phyloP scores from a whole-genome alignment of 1,284 basidiomycete genomes.

The Afroboletus lepidellus region DNA sequence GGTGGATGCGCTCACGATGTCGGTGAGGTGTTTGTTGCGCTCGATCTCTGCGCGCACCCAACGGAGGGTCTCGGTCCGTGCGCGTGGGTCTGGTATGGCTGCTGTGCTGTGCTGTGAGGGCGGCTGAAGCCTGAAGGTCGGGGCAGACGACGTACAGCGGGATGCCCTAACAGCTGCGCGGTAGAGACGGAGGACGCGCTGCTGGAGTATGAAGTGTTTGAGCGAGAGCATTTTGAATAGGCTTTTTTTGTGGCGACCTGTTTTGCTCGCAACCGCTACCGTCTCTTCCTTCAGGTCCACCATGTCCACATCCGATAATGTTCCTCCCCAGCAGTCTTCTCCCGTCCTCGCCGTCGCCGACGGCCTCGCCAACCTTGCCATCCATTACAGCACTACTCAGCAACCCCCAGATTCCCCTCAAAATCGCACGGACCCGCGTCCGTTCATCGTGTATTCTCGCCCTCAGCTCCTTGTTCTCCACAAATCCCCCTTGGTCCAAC shows the following conservation, averaged over 20 bases:
- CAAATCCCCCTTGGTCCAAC: slow-evolving; percentile 73
- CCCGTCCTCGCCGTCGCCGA: slow-evolving; percentile 23
- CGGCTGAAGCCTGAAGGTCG: not conserved
- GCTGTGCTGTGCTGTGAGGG: slow-evolving; percentile 12
- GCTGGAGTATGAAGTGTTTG: slow-evolving; percentile 72
- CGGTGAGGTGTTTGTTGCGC: slow-evolving; percentile 53
- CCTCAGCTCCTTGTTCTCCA: slow-evolving; percentile 64
- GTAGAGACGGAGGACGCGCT: slow-evolving; percentile 60
- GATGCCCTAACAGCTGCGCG: slow-evolving; percentile 65
- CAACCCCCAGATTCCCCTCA: slow-evolving; percentile 9
- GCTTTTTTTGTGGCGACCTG: slow-evolving; percentile 20
- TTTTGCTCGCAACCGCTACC: slow-evolving; percentile 15
- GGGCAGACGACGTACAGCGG: slow-evolving; percentile 45
- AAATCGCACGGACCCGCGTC: slow-evolving; percentile 29
- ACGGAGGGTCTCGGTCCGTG: slow-evolving; percentile 61
- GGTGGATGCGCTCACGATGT: slow-evolving; percentile 45
- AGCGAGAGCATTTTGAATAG: slow-evolving; percentile 43
- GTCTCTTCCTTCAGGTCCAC: slow-evolving; percentile 19
- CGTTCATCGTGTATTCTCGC: slow-evolving; percentile 64
- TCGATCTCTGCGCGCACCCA: slow-evolving; percentile 77
- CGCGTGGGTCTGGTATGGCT: slow-evolving; percentile 61
- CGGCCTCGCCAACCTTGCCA: slow-evolving; percentile 25
- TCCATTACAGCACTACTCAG: slow-evolving; percentile 14
- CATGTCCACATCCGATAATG: slow-evolving; percentile 33
- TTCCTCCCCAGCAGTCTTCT: slow-evolving; percentile 13